Conservation (phyloP, 371 early-diverging fungal genomes). For the Modicella reniformis region DNA sequence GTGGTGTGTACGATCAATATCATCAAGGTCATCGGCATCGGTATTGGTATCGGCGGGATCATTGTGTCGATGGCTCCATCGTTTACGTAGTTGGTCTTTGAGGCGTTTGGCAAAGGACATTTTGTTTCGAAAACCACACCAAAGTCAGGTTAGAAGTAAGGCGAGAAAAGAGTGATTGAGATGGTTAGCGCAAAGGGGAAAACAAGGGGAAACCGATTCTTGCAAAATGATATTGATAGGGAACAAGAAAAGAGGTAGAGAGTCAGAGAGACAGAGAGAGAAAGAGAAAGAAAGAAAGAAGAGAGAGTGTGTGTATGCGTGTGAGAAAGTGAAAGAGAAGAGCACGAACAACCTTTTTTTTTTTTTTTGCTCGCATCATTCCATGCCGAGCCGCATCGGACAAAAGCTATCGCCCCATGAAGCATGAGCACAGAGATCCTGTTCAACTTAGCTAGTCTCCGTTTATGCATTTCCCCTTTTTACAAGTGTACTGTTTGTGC, state of each 20-base stretch:
- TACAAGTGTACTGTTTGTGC: too few relatives aligned
- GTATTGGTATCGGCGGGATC: neutral
- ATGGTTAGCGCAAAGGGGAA: neutral
- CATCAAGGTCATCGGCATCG: neutral
- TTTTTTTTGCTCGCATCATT: neutral
- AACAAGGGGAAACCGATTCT: neutral
- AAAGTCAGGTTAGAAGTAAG: neutral
- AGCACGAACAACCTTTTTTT: neutral
- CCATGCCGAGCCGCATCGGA: neutral
- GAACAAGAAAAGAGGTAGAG: neutral
- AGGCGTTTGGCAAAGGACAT: slow-evolving; percentile 15
- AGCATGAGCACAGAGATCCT: too few relatives aligned
- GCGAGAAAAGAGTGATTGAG: neutral
- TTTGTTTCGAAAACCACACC: neutral
- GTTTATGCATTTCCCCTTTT: too few relatives aligned
- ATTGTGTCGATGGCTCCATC: neutral
- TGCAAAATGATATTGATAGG: neutral
- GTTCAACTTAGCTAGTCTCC: too few relatives aligned
- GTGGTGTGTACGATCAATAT: neutral
- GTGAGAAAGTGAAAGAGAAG: neutral
- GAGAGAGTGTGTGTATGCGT: slow-evolving; percentile 4
- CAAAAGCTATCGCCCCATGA: neutral
- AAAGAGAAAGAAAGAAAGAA: neutral
- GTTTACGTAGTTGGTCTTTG: slow-evolving; percentile 11
- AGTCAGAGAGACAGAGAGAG: neutral